Evolutionary conservation across 768 basidiomycete genomes (phyloP), one percentile per base, ranked within the genome.

Genomic region (Psilocybe subaeruginosa): DNA sequence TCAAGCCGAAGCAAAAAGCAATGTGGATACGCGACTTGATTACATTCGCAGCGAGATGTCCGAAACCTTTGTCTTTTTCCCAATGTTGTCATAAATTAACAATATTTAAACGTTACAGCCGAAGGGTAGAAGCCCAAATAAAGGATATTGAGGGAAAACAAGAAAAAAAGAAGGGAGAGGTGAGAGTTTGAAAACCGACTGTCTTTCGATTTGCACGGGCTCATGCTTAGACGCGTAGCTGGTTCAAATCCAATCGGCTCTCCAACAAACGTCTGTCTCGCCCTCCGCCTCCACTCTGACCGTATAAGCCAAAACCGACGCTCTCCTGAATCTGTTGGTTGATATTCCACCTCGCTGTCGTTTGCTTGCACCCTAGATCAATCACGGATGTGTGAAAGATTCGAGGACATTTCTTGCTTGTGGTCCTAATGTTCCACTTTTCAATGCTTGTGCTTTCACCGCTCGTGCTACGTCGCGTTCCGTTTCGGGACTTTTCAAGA

Each of bases 1-100:
- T 66, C 88, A 90, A 69, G 75, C 75, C 5, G 97, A 97, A 66
- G 97, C 95, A 33, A 91, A 91, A 72, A 78, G 76, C 64, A 97
- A 93, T 69, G 92, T 99, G 23, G 87, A 94, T 67, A 97, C 91
- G 51, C 88, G 97, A 8, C 76, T 99, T 35, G 92, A 92, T 60
- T 96, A 93, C 76, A 99, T 98, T 69, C 81, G 77, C 47, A 77
- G 87, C 58, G 95, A 98, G 75, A 94, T 96, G 96, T 97, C 58
- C 59, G 89, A 76, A 3, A 14, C 16, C 33, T 56, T 31, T 47
- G 35, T 49, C 50, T 37, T 17, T 23, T 23, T 47, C 35, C 6
- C 30, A 39, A 19, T 16, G 39, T 33, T 31, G 30, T 43, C 52
- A 12, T 17, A 43, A 29, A 55, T 52, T 48, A 64, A 61, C 16